Percentiles rank a stretch among this genome's conserved stretches.
phyloP scores from a whole-genome alignment of 108 stramenopile genomes.

The Nitzschia inconspicua region DNA sequence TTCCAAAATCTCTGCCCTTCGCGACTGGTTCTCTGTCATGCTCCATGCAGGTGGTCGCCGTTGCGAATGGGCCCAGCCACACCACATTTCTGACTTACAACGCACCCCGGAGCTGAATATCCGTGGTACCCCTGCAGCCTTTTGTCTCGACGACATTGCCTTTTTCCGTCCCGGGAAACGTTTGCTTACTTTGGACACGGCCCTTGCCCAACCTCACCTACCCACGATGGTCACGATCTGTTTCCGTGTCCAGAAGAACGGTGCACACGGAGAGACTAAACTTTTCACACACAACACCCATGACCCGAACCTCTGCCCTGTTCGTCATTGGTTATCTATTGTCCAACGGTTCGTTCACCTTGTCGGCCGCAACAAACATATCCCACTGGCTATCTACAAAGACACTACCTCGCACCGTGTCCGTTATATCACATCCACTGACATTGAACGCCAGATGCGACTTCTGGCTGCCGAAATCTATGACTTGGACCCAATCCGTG shows the following conservation, averaged over 20 bases:
- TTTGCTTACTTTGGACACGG: too few species aligned
- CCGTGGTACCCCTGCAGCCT: not conserved
- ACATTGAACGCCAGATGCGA: too few species aligned
- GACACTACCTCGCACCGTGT: too few species aligned
- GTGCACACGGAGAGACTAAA: not conserved
- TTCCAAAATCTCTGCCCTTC: too few species aligned
- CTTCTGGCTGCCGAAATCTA: too few species aligned
- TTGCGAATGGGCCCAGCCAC: not conserved
- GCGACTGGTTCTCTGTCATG: not conserved
- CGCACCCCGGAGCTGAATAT: not conserved
- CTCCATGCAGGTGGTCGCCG: not conserved
- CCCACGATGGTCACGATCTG: too few species aligned
- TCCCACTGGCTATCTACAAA: not conserved
- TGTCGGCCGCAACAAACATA: not conserved
- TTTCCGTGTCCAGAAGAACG: not conserved
- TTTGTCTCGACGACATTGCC: not conserved
- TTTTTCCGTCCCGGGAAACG: too few species aligned
- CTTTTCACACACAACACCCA: not conserved
- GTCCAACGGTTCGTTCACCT: not conserved
- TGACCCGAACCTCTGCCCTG: not conserved
- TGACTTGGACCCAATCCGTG: too few species aligned
- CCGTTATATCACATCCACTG: too few species aligned
- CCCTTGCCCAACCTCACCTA: too few species aligned
- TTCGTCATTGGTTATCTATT: not conserved
- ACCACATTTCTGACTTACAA: not conserved